Evolutionary conservation across 148 eudicot genomes (phyloP).

Genomic region (Agrostemma githago): DNA sequence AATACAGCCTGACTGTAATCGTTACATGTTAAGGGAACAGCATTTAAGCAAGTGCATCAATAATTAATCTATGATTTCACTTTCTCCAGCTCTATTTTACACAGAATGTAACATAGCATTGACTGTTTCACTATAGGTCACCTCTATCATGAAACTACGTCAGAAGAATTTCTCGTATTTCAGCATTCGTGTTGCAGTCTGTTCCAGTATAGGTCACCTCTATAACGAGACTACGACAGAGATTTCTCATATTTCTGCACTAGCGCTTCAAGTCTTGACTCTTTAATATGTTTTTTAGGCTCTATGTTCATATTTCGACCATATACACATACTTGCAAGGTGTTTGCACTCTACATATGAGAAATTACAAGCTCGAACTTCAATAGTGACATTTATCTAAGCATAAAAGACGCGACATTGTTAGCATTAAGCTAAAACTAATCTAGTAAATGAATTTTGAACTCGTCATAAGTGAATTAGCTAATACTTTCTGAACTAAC

Average conservation of each 20-base stretch:
- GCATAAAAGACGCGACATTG: background rate
- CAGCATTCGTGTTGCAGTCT: no score
- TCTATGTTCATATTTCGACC: background rate
- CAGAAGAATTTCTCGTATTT: background rate
- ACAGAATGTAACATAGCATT: background rate
- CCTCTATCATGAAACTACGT: background rate
- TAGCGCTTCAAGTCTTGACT: background rate
- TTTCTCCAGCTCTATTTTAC: background rate
- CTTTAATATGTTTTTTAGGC: background rate
- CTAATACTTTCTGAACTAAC: background rate
- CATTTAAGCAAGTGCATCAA: background rate
- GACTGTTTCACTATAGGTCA: background rate
- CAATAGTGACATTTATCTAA: background rate
- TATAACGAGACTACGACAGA: background rate
- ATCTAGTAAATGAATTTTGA: no score
- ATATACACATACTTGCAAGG: background rate
- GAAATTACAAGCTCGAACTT: background rate
- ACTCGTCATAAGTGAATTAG: no score
- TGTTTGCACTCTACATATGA: background rate
- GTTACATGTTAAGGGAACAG: background rate
- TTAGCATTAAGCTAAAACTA: background rate
- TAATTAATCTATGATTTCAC: background rate
- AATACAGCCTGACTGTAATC: background rate
- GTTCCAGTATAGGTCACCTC: background rate
- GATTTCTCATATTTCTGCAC: background rate